Percentiles rank a stretch among this genome's conserved stretches.
phyloP scores from a whole-genome alignment of 1,284 basidiomycete species.

The Cutaneotrichosporon dermatis region DNA sequence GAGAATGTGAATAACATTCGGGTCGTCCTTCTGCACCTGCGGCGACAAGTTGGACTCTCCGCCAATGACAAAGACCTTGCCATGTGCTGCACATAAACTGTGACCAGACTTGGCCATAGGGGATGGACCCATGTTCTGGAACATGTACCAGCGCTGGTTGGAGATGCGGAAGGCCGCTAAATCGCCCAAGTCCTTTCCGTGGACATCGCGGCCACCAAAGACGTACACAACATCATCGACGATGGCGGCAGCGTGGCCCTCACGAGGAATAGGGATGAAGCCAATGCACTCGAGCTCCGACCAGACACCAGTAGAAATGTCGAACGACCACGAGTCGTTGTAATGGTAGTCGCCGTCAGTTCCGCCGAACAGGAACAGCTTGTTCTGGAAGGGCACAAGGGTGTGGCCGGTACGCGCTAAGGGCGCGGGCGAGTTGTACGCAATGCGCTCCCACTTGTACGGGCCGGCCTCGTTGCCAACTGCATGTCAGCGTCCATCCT shows the following conservation, averaged over 20 bases:
- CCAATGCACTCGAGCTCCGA: constrained; percentile 93
- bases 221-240: constrained; percentile 98
- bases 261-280: constrained; percentile 91
- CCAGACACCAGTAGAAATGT: constrained; percentile 77
- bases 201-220: constrained; percentile 94
- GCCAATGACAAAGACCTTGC: constrained; percentile 85
- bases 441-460: constrained; percentile 64
- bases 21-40: constrained; percentile 66
- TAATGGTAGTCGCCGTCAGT: constrained; percentile 99
- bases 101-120: constrained; percentile 89
- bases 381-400: constrained; percentile 77
- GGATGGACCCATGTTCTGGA: constrained; percentile 97
- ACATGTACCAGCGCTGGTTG: constrained; percentile 90
- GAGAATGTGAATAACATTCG: constrained; percentile 76
- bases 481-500: background rate
- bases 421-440: constrained; percentile 14
- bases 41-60: constrained; percentile 66
- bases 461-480: constrained; percentile 18
- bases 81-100: constrained; percentile 85
- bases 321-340: constrained; percentile 98
- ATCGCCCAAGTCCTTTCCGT: constrained; percentile 93
- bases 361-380: constrained; percentile 91
- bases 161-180: constrained; percentile 94
- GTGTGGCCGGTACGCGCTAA: constrained; percentile 81
- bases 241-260: constrained; percentile 93